Conservation (phyloP, 2,329 filamentous ascomycete genomes). For the Ascochyta fabae region DNA sequence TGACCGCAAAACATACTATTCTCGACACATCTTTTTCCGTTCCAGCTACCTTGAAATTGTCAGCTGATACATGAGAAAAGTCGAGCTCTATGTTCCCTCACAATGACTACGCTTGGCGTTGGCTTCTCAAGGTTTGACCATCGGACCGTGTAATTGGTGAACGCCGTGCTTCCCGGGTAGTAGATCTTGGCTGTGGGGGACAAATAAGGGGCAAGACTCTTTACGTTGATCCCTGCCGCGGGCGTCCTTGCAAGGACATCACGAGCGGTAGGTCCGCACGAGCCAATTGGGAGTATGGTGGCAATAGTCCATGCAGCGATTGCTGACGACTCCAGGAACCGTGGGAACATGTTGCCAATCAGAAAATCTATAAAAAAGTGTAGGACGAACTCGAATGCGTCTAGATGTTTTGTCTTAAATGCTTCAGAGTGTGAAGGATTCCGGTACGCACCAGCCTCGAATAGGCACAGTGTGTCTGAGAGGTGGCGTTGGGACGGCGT, state of each 20-base stretch:
- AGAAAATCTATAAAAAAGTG: not conserved
- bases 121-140: constrained; percentile 31
- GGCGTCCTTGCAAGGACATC: constrained; percentile 18
- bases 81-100: not conserved
- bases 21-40: constrained; percentile 29
- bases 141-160: constrained; percentile 21
- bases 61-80: no score
- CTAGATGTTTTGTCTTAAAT: constrained; percentile 1
- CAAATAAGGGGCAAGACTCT: constrained; percentile 22
- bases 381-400: not conserved
- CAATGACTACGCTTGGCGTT: constrained; percentile 27
- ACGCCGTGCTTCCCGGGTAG: constrained; percentile 20
- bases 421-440: not conserved
- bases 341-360: constrained; percentile 19
- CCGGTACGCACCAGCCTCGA: not conserved
- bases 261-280: constrained; percentile 14
- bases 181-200: constrained; percentile 26
- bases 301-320: constrained; percentile 13
- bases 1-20: constrained; percentile 21
- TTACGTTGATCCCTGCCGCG: constrained; percentile 24
- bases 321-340: constrained; percentile 14
- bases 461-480: not conserved
- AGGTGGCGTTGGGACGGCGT: not conserved
- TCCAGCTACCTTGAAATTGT: constrained; percentile 6
- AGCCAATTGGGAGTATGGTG: constrained; percentile 16